Evolutionary conservation across 345 rosid genomes (phyloP).

Genomic region (rapeseed (Brassica napus)): DNA sequence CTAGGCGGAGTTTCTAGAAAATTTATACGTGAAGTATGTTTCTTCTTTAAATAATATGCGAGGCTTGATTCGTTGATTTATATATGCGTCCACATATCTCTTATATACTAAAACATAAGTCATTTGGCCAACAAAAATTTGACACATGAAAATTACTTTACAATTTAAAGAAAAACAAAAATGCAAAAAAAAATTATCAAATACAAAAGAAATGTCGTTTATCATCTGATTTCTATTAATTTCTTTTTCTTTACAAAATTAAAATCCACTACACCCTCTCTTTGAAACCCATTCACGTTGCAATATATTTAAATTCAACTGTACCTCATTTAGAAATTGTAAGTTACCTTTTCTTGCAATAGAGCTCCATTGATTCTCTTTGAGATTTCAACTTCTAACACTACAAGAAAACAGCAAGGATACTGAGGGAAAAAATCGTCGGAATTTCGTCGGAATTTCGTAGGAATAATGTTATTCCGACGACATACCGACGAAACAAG

Average conservation of each 20-base stretch:
- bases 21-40: conserved; percentile 10
- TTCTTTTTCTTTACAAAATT: neutral
- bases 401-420: no score
- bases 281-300: neutral
- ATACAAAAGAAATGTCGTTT: neutral
- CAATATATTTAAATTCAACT: neutral
- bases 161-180: no score
- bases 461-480: no score
- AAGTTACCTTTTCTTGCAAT: neutral
- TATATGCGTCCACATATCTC: conserved; percentile 13
- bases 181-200: neutral
- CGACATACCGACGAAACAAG: no score
- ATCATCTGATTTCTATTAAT: neutral
- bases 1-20: conserved; percentile 35
- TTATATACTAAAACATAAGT: no score
- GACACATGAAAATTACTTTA: neutral
- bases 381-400: neutral
- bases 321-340: neutral
- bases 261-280: neutral
- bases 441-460: no score
- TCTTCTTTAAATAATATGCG: conserved; percentile 3
- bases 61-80: conserved; percentile 1
- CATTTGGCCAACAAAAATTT: neutral
- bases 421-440: no score
- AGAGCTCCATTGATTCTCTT: neutral